Conservation (phyloP, 768 basidiomycete genomes). For the Boletus rubropictus region DNA sequence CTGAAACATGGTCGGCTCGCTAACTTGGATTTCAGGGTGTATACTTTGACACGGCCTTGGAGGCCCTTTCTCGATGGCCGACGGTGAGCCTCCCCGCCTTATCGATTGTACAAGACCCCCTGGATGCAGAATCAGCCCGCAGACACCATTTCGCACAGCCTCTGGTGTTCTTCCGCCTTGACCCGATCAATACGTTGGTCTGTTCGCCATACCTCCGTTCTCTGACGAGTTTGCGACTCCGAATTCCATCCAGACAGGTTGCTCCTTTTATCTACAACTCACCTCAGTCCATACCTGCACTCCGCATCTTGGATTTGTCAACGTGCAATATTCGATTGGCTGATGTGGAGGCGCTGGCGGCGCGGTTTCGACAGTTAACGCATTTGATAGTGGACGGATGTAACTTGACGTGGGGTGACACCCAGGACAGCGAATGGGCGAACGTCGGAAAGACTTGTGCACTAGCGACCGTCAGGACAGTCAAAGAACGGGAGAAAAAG, state of each 20-base stretch:
- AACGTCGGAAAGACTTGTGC: conserved; percentile 59
- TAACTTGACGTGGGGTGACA: conserved; percentile 45
- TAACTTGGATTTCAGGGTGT: conserved; percentile 45
- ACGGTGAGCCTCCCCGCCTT: conserved; percentile 35
- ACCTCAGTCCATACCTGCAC: conserved; percentile 33
- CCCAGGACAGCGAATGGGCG: conserved; percentile 50
- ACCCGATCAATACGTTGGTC: conserved; percentile 45
- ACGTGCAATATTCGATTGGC: conserved; percentile 53
- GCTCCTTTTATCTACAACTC: conserved; percentile 35
- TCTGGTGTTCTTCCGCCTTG: conserved; percentile 75
- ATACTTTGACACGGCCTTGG: conserved; percentile 75
- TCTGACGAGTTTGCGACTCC: conserved; percentile 56
- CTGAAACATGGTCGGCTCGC: background rate
- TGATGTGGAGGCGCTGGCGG: conserved; percentile 52
- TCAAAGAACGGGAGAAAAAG: conserved; percentile 62
- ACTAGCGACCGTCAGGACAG: conserved; percentile 52
- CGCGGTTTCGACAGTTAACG: conserved; percentile 44
- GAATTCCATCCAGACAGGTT: conserved; percentile 64
- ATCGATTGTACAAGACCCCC: conserved; percentile 65
- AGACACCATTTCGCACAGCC: conserved; percentile 68
- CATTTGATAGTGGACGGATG: conserved; percentile 73
- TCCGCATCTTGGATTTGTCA: conserved; percentile 70
- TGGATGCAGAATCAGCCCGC: conserved; percentile 37
- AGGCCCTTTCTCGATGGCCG: conserved; percentile 62
- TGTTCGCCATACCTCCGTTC: conserved; percentile 38